Evolutionary conservation across 768 basidiomycete genomes (phyloP).

Genomic region (Russula sp.): DNA sequence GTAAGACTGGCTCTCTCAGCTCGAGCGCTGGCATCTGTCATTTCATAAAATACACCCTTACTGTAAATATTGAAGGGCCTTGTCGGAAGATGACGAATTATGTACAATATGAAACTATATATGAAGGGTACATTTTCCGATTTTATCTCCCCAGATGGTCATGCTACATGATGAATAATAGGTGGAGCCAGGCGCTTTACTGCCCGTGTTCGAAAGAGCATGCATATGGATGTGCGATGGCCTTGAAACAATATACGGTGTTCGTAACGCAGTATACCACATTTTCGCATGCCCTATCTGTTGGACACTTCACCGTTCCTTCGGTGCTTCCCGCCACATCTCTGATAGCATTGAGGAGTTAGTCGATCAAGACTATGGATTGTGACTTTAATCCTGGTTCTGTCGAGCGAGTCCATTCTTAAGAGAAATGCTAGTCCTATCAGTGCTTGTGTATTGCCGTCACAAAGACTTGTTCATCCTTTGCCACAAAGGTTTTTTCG

Average conservation of each 20-base stretch:
- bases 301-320: too few relatives aligned
- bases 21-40: constrained; percentile 75
- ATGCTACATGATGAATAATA: not conserved
- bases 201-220: too few relatives aligned
- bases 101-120: too few relatives aligned
- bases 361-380: too few relatives aligned
- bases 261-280: too few relatives aligned
- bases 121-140: not conserved
- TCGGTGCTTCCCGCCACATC: too few relatives aligned
- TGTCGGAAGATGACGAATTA: constrained; percentile 69
- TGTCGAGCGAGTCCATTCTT: not conserved
- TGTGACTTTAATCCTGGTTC: not conserved
- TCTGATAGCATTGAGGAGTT: too few relatives aligned
- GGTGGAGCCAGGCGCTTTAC: too few relatives aligned
- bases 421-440: not conserved
- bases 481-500: not conserved
- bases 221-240: too few relatives aligned
- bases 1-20: constrained; percentile 45
- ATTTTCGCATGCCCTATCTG: too few relatives aligned
- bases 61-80: constrained; percentile 62
- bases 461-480: not conserved
- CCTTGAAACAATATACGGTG: too few relatives aligned
- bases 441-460: not conserved
- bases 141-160: not conserved
- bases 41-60: constrained; percentile 74